Base-by-base conservation (phyloP, 371 early-diverging fungal genomes). In the Chytridiales sp. region DNA sequence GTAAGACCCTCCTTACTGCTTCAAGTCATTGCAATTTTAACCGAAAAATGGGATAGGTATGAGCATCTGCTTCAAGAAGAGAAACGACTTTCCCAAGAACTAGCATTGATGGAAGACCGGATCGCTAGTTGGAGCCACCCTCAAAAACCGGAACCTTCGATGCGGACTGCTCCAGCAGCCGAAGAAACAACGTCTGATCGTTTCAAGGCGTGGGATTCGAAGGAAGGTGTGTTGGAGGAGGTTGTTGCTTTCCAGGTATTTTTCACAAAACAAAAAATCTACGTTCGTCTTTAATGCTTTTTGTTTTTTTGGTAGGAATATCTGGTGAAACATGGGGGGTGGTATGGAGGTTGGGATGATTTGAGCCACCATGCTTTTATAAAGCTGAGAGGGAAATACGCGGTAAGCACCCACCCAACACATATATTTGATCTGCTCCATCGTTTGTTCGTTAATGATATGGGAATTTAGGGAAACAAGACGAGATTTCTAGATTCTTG, bases 261-360 rank as follows among this genome's bases (percentile, higher is more conserved):
- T 46, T 32, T 15, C 27, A 32, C 24, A 59, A 2, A 35, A 30
- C 8, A 21, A 24, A 36, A 32, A 36, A 11, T 38, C 19, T 13
- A 6, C 44, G n/a, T 21, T 15, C 13, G 22, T 8, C 11, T 29
- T 1, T 5, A 2, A 39, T 27, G 19, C 30, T 30, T 54, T 32
- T 4, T 22, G 4, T 35, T 26, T 17, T 42, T 48, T 15, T 34
- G 3, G 15, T 34, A 69, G 69, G 55, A 61, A 26, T 69, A 51
- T 48, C 49, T 69, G 8, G 57, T 44, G 21, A 47, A 46, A 22
- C 56, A 65, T 41, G 70, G 70, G 19, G 62, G 59, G 11, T 61
- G 63, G 27, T 56, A 53, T 43, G 70, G 70, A 15, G 70, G 70
- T 15, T 70, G 70, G 70, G 70, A 70, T 36, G 67, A 66, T 59